Evolutionary conservation across 768 basidiomycete genomes (phyloP).

Genomic region (Grammothele lineata): DNA sequence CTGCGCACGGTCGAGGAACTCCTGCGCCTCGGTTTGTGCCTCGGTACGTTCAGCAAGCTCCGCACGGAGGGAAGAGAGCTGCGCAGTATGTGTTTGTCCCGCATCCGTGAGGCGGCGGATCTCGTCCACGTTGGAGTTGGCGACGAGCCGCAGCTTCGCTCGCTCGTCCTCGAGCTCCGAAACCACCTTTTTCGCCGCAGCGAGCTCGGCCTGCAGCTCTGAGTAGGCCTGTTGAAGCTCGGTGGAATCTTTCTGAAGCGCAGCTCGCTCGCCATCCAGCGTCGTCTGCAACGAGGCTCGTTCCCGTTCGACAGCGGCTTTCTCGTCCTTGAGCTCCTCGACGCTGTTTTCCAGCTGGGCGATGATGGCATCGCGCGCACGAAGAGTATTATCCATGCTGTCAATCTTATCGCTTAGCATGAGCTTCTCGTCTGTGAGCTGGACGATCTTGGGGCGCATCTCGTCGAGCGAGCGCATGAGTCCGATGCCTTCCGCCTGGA

Average conservation of each 20-base stretch:
- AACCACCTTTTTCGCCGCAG: slow-evolving; percentile 46
- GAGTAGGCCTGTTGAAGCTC: slow-evolving; percentile 62
- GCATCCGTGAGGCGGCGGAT: slow-evolving; percentile 47
- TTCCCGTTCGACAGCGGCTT: slow-evolving; percentile 41
- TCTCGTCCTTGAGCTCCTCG: slow-evolving; percentile 49
- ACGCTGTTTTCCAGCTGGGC: slow-evolving; percentile 57
- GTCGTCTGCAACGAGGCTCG: slow-evolving; percentile 26
- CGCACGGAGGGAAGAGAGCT: slow-evolving; percentile 45
- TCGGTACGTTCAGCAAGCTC: slow-evolving; percentile 47
- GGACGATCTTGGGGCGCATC: slow-evolving; percentile 81
- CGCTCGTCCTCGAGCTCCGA: slow-evolving; percentile 64
- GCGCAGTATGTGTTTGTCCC: slow-evolving; percentile 47
- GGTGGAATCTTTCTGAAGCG: slow-evolving; percentile 35
- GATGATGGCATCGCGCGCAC: slow-evolving; percentile 53
- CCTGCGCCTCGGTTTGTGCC: slow-evolving; percentile 56
- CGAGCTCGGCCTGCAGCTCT: slow-evolving; percentile 60
- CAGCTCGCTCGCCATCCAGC: slow-evolving; percentile 8
- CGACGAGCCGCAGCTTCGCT: slow-evolving; percentile 52
- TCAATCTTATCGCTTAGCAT: slow-evolving; percentile 65
- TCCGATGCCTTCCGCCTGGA: slow-evolving; percentile 74
- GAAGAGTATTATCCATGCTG: slow-evolving; percentile 47
- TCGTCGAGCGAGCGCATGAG: slow-evolving; percentile 81
- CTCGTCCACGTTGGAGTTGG: slow-evolving; percentile 51
- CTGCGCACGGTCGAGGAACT: slow-evolving; percentile 58
- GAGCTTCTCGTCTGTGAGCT: slow-evolving; percentile 68